A percentile compares a stretch with the other conserved stretches of the same genome.
These are phyloP conservation scores for Fusarium sp. DNA, from an alignment of 2,329 filamentous ascomycete genomes.

Conservation along the genomic window DNA sequence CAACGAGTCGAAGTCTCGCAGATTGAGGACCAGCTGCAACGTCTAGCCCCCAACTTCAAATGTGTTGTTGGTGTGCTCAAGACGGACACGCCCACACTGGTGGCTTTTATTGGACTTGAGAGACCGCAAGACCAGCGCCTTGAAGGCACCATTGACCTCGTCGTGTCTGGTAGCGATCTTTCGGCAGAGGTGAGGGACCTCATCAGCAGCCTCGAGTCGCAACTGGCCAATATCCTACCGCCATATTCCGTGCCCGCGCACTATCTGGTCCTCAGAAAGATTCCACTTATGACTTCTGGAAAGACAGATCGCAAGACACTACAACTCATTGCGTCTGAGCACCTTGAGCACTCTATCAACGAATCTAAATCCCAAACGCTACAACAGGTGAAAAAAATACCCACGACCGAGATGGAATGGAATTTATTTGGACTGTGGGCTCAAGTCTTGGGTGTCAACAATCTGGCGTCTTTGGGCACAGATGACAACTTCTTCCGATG, in stretches of 20 bases:
- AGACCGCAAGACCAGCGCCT: background rate
- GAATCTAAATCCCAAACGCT: too few species aligned
- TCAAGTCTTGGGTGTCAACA: background rate
- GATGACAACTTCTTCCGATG: background rate
- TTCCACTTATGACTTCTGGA: background rate
- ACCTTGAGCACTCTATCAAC: background rate
- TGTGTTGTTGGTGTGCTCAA: background rate
- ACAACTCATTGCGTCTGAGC: background rate
- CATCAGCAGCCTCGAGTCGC: background rate
- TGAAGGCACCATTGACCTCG: background rate
- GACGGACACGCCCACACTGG: background rate
- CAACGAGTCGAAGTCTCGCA: background rate
- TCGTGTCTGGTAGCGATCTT: background rate
- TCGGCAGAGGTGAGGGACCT: background rate
- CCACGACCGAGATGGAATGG: background rate
- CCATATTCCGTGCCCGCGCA: background rate
- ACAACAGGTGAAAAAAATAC: background rate
- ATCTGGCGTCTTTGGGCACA: background rate
- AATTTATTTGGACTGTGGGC: background rate
- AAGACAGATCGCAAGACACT: background rate
- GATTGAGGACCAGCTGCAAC: background rate
- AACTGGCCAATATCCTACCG: background rate
- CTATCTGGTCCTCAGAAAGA: background rate
- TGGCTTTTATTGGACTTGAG: background rate
- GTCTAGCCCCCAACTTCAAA: background rate